Base-by-base conservation (phyloP, 23 red algal species). In the Gracilariopsis chorda region DNA sequence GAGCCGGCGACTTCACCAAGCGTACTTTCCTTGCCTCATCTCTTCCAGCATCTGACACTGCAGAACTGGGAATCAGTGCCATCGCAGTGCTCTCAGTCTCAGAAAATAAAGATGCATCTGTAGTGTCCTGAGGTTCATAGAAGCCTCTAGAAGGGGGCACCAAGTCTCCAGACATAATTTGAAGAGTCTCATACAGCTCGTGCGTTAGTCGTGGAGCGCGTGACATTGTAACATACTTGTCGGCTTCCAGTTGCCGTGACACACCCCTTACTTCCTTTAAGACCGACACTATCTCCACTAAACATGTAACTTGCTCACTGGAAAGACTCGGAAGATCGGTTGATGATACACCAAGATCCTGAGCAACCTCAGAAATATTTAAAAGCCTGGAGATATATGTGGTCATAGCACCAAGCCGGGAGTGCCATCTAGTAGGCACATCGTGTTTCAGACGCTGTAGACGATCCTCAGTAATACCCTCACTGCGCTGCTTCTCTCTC, bases 391-490 rank as follows among this genome's bases (percentile, higher is more conserved):
- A 27, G 20, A 78, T 19, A 53, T 78, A 78, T 21, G 17, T 48
- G 4, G 21, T 29, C 32, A 10, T 44, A 13, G 70, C 37, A 30
- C 16, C 70, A 4, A 77, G 37, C 2, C 41, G 36, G 24, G 70
- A 77, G 20, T 77, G 70, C 41, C 67, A 73, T 36, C 36, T 16
- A 28, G 67, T 73, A 11, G 67, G 41, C 7, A 73, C 39, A 73
- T 77, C 70, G 39, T 77, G 70, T 17, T 78, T 78, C 45, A 78
- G 33, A 2, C 72, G 32, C 20, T 78, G 39, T 9, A 78, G 24
- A 7, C 43, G 72, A 53, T 78, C 39, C 1, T 4, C 1, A 7
- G 72, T 51, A 7, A 78, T 20, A 25, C 43, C 72, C 10, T 36
- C 29, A 27, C 25, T 35, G 20, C 17, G 32, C 23, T 78, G 42